Base-by-base conservation (phyloP, 306 rosid genomes). In the Senna tora region DNA sequence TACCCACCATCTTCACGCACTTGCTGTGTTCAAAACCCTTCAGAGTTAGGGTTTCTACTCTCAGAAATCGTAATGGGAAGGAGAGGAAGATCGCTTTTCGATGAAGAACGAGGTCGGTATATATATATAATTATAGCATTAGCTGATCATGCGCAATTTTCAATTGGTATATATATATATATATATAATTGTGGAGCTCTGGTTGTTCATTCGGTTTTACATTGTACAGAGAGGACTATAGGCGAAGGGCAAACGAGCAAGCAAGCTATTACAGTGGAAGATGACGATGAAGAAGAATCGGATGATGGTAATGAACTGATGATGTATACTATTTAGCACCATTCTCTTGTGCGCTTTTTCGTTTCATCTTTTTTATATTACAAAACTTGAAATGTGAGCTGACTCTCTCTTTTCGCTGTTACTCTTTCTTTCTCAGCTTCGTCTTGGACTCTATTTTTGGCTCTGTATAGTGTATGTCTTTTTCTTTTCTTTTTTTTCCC, bases 11-110 rank as follows among this genome's bases (percentile, higher is more conserved):
- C 65, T 17, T 55, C 70, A 10, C 34, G 22, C 55, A 5, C 1
- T 9, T 47, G 12, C 21, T 13, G 46, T 34, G 33, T 62, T 60
- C 57, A n/a, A 65, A 61, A 57, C 30, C 50, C 74, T 32, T 71
- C 49, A 22, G 43, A 11, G 72, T 25, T 82, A 77, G 82, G 79
- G 80, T 73, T 81, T 77, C 54, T 53, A 17, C 46, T 38, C 45
- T 41, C 43, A 0, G 20, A 38, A 10, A 16, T 46, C 4, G 20
- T 65, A 28, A 82, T 77, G 85, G 77, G 79, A 36, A 63, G 20
- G 0, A 36, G 50, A 22, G 28, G 64, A 39, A 66, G 22, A 36
- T n/a, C 53, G 36, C 17, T 7, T 15, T 36, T 4, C 8, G 12
- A n/a, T 2, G 82, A 80, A 1, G 38, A 81, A 42, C 70, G 33